These are phyloP conservation scores for Didymella pinodella DNA, from an alignment of 2,329 filamentous ascomycete genomes.

Conservation along the genomic window DNA sequence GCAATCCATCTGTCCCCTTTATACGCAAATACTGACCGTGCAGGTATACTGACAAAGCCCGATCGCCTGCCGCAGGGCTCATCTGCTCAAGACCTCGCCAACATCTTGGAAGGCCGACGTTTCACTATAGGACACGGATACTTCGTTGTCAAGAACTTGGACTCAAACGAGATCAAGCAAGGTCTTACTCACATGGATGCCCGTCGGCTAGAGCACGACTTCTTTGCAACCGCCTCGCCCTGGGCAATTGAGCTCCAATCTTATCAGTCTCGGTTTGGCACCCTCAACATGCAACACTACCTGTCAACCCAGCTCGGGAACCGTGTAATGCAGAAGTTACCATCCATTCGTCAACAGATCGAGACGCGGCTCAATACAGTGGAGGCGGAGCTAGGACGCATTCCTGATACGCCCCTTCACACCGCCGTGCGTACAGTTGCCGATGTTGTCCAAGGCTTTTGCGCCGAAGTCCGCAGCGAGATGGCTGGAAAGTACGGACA, in stretches of 20 bases:
- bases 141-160: slow-evolving; percentile 74
- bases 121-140: slow-evolving; percentile 77
- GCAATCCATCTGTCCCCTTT: not conserved
- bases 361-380: slow-evolving; percentile 60
- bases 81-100: slow-evolving; percentile 63
- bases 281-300: slow-evolving; percentile 57
- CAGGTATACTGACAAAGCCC: slow-evolving; percentile 85
- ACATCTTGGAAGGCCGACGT: slow-evolving; percentile 68
- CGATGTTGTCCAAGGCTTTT: slow-evolving; percentile 66
- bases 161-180: slow-evolving; percentile 59
- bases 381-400: slow-evolving; percentile 60
- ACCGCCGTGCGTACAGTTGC: slow-evolving; percentile 74
- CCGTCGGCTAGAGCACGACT: slow-evolving; percentile 57
- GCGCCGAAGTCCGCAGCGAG: slow-evolving; percentile 60
- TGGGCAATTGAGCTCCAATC: slow-evolving; percentile 56
- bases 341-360: slow-evolving; percentile 56
- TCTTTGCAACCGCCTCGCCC: slow-evolving; percentile 56
- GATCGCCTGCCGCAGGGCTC: slow-evolving; percentile 69
- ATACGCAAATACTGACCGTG: slow-evolving; percentile 18
- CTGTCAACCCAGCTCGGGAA: slow-evolving; percentile 60
- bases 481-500: slow-evolving; percentile 59
- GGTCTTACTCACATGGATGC: slow-evolving; percentile 58
- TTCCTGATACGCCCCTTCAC: slow-evolving; percentile 70
- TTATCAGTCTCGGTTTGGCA: slow-evolving; percentile 61
- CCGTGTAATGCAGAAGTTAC: slow-evolving; percentile 53